phyloP scores from a whole-genome alignment of 2,329 filamentous ascomycete species.

The Trichoderma sp. region DNA sequence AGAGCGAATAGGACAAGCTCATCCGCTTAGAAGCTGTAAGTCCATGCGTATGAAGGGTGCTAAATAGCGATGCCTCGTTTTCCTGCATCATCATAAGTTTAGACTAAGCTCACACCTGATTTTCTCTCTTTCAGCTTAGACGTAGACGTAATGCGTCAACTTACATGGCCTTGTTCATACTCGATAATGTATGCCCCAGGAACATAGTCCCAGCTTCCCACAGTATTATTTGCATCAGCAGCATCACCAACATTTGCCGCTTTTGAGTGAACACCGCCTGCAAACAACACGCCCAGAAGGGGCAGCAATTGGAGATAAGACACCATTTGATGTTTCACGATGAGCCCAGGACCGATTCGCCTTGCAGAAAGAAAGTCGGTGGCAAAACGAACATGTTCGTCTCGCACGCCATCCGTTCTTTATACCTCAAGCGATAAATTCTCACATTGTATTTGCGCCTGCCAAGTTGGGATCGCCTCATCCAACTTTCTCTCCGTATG shows the following conservation, averaged over 20 bases:
- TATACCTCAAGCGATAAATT: background rate
- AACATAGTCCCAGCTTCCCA: constrained; percentile 31
- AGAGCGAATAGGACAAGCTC: constrained; percentile 53
- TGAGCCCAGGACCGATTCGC: background rate
- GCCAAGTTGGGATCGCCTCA: constrained; percentile 8
- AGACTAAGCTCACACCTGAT: background rate
- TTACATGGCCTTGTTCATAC: constrained; percentile 48
- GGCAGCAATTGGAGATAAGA: constrained; percentile 4
- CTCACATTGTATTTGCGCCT: background rate
- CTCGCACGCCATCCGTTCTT: background rate
- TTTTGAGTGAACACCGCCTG: background rate
- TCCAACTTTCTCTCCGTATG: constrained; percentile 7
- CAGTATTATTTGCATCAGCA: background rate
- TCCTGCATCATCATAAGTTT: background rate
- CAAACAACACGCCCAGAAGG: background rate
- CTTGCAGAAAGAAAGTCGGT: background rate
- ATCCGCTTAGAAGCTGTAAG: constrained; percentile 40
- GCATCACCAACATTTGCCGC: background rate
- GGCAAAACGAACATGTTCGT: background rate
- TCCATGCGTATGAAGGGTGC: background rate
- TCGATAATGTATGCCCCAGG: constrained; percentile 56
- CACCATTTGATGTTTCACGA: background rate
- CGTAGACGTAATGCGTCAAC: background rate
- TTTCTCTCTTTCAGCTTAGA: background rate
- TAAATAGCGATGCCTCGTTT: background rate